Percentiles rank a stretch among this genome's conserved stretches.
These are phyloP conservation scores for Monosporozyma yasuniensis DNA, from an alignment of 805 yeast species.

Conservation along the genomic window DNA sequence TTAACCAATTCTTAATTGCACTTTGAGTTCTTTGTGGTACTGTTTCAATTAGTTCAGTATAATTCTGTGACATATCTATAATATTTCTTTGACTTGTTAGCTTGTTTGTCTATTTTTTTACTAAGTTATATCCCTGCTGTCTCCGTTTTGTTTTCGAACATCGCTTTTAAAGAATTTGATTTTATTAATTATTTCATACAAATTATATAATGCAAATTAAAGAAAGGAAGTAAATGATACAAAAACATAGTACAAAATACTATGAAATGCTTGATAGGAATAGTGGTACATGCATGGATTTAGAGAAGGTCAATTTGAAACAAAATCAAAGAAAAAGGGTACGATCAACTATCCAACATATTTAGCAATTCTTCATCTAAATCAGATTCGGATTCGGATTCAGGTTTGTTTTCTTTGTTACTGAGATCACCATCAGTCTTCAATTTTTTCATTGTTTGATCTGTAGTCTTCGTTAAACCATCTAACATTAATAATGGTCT, in stretches of 20 bases:
- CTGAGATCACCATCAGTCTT: constrained; percentile 1
- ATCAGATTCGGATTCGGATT: constrained; percentile 19
- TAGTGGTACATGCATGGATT: not conserved
- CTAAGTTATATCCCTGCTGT: not conserved
- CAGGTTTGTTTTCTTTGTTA: constrained; percentile 14
- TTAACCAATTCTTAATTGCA: constrained; percentile 19
- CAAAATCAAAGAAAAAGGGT: not conserved
- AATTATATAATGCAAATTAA: not conserved
- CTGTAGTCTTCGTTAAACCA: not conserved
- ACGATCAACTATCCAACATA: constrained; percentile 16
- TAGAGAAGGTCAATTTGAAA: not conserved
- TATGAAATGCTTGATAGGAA: not conserved
- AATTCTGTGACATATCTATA: not conserved
- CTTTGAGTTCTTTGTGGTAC: constrained; percentile 5
- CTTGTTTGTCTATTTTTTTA: not conserved
- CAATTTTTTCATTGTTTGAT: not conserved
- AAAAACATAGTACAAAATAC: not conserved
- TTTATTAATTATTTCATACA: not conserved
- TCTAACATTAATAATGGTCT: constrained; percentile 1
- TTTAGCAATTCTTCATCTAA: constrained; percentile 26
- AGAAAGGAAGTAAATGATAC: not conserved
- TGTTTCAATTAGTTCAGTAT: not conserved
- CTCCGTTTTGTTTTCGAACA: not conserved
- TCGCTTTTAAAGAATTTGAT: not conserved
- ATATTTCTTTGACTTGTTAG: not conserved